These are phyloP conservation scores for Colletotrichum sansevieriae DNA, from an alignment of 2,329 filamentous ascomycete genomes.

Conservation along the genomic window DNA sequence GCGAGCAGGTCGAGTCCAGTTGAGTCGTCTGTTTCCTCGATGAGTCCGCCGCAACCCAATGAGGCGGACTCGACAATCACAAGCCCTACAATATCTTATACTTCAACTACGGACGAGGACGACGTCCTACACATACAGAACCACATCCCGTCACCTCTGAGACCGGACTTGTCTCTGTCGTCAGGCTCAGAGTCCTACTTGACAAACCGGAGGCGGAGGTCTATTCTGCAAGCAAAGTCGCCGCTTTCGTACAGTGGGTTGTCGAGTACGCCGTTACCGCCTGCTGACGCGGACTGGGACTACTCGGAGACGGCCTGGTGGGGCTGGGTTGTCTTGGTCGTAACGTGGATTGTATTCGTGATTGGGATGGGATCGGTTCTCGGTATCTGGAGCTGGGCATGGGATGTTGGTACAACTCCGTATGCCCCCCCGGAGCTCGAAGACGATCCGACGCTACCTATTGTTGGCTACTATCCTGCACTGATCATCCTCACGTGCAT, in stretches of 20 bases:
- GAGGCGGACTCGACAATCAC: constrained; percentile 50
- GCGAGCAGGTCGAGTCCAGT: constrained; percentile 50
- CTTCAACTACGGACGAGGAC: constrained; percentile 84
- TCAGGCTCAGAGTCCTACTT: constrained; percentile 76
- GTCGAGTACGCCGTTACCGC: constrained; percentile 61
- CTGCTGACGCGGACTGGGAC: constrained; percentile 77
- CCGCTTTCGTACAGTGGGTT: constrained; percentile 69
- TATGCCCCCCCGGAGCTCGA: constrained; percentile 96
- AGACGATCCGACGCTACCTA: constrained; percentile 93
- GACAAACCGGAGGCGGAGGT: constrained; percentile 59
- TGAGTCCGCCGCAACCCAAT: constrained; percentile 43
- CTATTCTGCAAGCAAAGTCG: constrained; percentile 68
- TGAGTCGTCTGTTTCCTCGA: constrained; percentile 41
- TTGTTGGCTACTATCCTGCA: constrained; percentile 96
- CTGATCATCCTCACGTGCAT: constrained; percentile 92
- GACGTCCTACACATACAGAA: constrained; percentile 76
- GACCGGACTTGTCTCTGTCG: constrained; percentile 60
- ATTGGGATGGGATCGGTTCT: constrained; percentile 96
- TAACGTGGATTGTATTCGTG: constrained; percentile 97
- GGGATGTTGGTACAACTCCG: constrained; percentile 96
- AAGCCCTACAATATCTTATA: constrained; percentile 71
- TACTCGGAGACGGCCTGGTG: constrained; percentile 97
- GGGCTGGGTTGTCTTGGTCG: constrained; percentile 92
- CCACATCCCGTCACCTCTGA: constrained; percentile 58
- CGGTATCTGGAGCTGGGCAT: constrained; percentile 98